A percentile compares a stretch with the other conserved stretches of the same genome.
Conservation (phyloP, 768 basidiomycete genomes). For the Kwoniella shandongensis region DNA sequence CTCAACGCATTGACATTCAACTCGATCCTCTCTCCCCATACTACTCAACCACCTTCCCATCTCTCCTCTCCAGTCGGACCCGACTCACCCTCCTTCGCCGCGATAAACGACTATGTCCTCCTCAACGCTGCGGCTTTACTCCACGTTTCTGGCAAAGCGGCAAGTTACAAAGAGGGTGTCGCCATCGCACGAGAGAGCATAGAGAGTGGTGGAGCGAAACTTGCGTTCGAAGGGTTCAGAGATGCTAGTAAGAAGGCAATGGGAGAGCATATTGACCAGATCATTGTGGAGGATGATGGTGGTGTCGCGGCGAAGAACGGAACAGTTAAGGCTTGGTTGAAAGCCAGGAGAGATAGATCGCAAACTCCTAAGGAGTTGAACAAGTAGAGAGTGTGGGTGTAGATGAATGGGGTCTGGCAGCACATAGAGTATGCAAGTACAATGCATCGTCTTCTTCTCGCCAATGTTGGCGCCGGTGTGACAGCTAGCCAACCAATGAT, state of each 20-base stretch:
- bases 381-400: too few relatives aligned
- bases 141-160: slow-evolving; percentile 75
- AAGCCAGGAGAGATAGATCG: slow-evolving; percentile 6
- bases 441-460: too few relatives aligned
- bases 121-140: slow-evolving; percentile 87
- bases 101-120: slow-evolving; percentile 81
- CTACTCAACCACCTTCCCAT: slow-evolving; percentile 44
- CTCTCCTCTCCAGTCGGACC: slow-evolving; percentile 39
- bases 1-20: slow-evolving; percentile 79
- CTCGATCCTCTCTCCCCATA: slow-evolving; percentile 63
- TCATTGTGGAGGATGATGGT: slow-evolving; percentile 50
- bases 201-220: slow-evolving; percentile 53
- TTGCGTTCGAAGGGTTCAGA: slow-evolving; percentile 56
- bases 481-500: too few relatives aligned
- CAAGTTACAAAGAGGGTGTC: slow-evolving; percentile 69
- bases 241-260: slow-evolving; percentile 49
- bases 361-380: too few relatives aligned
- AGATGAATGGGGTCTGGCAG: too few relatives aligned
- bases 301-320: slow-evolving; percentile 54
- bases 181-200: slow-evolving; percentile 62
- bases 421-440: too few relatives aligned
- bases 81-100: slow-evolving; percentile 56
- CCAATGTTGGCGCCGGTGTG: too few relatives aligned
- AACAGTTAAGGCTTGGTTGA: slow-evolving; percentile 48
- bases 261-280: slow-evolving; percentile 39